A percentile compares a stretch with the other conserved stretches of the same genome.
Evolutionary conservation across 2,329 filamentous ascomycete genomes (phyloP).

Genomic region (Colletotrichum chlorophyti): DNA sequence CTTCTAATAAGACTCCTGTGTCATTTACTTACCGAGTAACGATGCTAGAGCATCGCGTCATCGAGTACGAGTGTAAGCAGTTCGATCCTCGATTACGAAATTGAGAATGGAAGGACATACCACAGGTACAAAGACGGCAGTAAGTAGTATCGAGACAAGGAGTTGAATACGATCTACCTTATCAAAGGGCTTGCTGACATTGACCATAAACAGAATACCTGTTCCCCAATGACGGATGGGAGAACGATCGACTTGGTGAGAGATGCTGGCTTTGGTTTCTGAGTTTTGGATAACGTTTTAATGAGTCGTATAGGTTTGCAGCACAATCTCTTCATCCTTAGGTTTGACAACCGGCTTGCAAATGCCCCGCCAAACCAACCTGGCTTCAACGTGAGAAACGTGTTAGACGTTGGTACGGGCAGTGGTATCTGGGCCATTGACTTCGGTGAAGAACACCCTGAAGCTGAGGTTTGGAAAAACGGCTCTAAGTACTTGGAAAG

Average conservation of each 20-base stretch:
- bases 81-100: not conserved
- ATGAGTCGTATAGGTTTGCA: not conserved
- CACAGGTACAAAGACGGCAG: slow-evolving; percentile 34
- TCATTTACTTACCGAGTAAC: too few species aligned
- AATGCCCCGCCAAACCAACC: not conserved
- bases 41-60: not conserved
- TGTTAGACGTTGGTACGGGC: slow-evolving; percentile 36
- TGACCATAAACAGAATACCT: not conserved
- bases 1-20: too few species aligned
- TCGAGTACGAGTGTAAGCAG: not conserved
- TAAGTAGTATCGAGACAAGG: not conserved
- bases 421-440: slow-evolving; percentile 57
- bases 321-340: not conserved
- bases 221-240: slow-evolving; percentile 3
- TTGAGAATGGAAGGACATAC: slow-evolving; percentile 45
- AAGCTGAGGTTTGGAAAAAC: not conserved
- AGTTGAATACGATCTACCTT: too few species aligned
- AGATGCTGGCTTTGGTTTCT: too few species aligned
- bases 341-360: not conserved
- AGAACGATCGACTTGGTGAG: not conserved
- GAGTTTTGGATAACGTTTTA: too few species aligned
- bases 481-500: too few species aligned
- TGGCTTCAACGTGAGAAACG: not conserved
- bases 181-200: too few species aligned
- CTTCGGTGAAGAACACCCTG: slow-evolving; percentile 40